These are phyloP conservation scores for Kappamyces sp. DNA, from an alignment of 192 early-diverging fungal genomes.

Conservation along the genomic window DNA sequence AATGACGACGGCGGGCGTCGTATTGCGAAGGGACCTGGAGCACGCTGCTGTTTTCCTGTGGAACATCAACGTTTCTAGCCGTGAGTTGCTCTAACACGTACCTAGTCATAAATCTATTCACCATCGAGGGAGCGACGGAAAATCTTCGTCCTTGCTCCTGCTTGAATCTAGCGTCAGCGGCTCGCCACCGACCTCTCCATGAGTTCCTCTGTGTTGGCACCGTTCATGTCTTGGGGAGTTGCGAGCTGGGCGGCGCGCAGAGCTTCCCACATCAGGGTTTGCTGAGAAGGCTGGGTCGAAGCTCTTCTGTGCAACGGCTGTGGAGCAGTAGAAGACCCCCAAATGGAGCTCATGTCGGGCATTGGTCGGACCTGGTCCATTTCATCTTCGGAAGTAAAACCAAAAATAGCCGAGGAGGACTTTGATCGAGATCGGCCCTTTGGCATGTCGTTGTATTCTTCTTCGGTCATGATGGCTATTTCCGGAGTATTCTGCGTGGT, in stretches of 20 bases:
- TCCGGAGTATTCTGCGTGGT: constrained; percentile 1
- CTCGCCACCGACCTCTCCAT: neutral
- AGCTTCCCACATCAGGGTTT: constrained; percentile 41
- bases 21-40: constrained; percentile 14
- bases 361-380: constrained; percentile 31
- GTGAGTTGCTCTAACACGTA: neutral
- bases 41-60: constrained; percentile 10
- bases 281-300: constrained; percentile 45
- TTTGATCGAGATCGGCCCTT: constrained; percentile 54
- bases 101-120: constrained; percentile 15
- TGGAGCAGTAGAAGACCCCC: constrained; percentile 34
- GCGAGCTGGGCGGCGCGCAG: constrained; percentile 24
- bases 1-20: constrained; percentile 40
- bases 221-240: constrained; percentile 21
- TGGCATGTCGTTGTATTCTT: constrained; percentile 44
- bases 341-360: constrained; percentile 50
- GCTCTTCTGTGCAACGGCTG: constrained; percentile 49
- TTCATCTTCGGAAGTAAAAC: constrained; percentile 46
- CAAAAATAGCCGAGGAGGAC: constrained; percentile 63
- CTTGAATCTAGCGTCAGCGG: neutral
- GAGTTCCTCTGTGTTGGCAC: constrained; percentile 15
- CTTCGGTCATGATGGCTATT: constrained; percentile 25
- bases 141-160: constrained; percentile 12
- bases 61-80: constrained; percentile 1
- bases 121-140: constrained; percentile 12